phyloP scores from a whole-genome alignment of 2,329 filamentous ascomycete species.

The Hymenotorrendiella dingleyae region DNA sequence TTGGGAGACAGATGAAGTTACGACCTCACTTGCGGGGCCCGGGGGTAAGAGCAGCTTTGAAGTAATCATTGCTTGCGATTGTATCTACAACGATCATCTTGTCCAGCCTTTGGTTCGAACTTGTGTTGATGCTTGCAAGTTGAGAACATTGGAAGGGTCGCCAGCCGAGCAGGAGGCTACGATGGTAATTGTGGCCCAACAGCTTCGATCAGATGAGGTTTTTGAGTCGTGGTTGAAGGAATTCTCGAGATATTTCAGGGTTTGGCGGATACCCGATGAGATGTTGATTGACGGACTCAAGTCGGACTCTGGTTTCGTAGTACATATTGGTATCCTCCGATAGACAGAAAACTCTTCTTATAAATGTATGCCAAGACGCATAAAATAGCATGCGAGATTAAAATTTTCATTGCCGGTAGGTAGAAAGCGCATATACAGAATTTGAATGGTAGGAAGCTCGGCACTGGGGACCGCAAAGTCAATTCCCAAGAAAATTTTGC shows the following conservation, averaged over 20 bases:
- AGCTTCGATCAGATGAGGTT: constrained; percentile 77
- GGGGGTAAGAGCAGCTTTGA: constrained; percentile 50
- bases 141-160: constrained; percentile 37
- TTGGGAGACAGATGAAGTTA: constrained; percentile 69
- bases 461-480: too few relatives aligned
- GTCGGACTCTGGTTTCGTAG: constrained; percentile 67
- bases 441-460: too few relatives aligned
- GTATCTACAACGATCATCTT: constrained; percentile 88
- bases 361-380: neutral
- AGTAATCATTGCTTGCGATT: constrained; percentile 79
- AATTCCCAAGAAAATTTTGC: neutral
- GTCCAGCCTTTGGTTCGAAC: constrained; percentile 77
- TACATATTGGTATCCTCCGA: constrained; percentile 69
- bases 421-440: too few relatives aligned
- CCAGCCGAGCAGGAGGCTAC: constrained; percentile 41
- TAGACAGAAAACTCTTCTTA: constrained; percentile 1
- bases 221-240: constrained; percentile 74
- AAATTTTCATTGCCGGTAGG: neutral
- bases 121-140: constrained; percentile 65
- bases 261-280: constrained; percentile 69
- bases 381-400: neutral
- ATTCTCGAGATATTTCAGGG: constrained; percentile 60
- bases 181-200: constrained; percentile 79
- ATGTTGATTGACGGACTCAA: constrained; percentile 52
- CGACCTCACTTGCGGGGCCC: constrained; percentile 29